Evolutionary conservation across 331 rosid genomes (phyloP), one percentile per base, ranked within the genome.

Genomic region (Quercus tomentella): DNA sequence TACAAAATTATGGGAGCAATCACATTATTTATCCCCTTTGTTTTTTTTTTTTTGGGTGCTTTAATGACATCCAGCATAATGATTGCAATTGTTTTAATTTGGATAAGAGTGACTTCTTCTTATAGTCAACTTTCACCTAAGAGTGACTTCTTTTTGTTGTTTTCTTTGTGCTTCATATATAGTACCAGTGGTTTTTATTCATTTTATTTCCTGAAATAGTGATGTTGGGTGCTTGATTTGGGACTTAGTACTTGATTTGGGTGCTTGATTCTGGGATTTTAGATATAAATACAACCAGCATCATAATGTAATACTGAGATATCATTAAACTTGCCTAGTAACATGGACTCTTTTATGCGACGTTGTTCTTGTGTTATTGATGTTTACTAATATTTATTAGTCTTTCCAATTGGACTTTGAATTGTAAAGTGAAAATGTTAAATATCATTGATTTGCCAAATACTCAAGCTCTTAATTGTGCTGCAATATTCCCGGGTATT

Each of bases 371-470:
- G 23, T 14, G 43, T 65, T 22, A 14, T 66, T 56, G 73, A 49
- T 41, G 11, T 79, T 56, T 23, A 72, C 7, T 65, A 43, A 55
- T 52, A 55, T 76, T 58, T n/a, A 54, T 28, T 52, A 30, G 31
- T 56, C 80, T 63, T 69, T 43, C 12, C 30, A 45, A 25, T 79
- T 37, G 58, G 56, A 71, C 69, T 25, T n/a, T n/a, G 45, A 22
- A 52, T 69, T 33, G 41, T 79, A 43, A 80, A 30, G 52, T 6
- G 70, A 54, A 0, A 28, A 23, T 54, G 18, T n/a, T 9, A n/a
- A 60, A 58, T 17, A 12, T 66, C 84, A 54, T 77, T 56, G 52
- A 22, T 71, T 9, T 54, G 41, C 73, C 71, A 18, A 72, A 73
- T 76, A 41, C 43, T n/a, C n/a, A n/a, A n/a, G n/a, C n/a, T n/a